Conservation (phyloP, 2,329 filamentous ascomycete species). For the Arthrinium puccinioides region DNA sequence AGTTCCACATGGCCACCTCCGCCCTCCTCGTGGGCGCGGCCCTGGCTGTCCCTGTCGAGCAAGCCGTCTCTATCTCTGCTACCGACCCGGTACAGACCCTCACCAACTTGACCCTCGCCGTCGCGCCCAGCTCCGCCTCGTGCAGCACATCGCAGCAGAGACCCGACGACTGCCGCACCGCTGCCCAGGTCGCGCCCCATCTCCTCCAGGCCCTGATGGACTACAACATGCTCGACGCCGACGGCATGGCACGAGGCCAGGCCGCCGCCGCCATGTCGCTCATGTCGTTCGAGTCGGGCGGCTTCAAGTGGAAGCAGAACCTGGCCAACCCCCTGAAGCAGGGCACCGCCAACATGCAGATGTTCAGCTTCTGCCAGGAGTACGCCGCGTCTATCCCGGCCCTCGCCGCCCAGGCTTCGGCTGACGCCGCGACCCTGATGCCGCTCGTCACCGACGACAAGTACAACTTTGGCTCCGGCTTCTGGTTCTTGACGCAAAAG, state of each 20-base stretch:
- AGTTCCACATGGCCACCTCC: conserved; percentile 2
- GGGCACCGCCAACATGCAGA: conserved; percentile 57
- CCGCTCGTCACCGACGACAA: conserved; percentile 37
- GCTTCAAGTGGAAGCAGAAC: conserved; percentile 68
- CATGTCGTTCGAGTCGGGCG: conserved; percentile 63
- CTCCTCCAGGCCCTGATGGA: conserved; percentile 48
- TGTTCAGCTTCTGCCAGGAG: conserved; percentile 32
- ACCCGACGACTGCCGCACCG: conserved; percentile 57
- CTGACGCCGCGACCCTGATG: conserved; percentile 27
- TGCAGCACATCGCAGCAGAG: too few species aligned
- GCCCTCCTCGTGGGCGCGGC: conserved; percentile 6
- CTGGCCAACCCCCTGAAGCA: conserved; percentile 56
- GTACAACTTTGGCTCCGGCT: conserved; percentile 45
- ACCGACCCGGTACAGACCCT: not conserved
- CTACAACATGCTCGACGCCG: conserved; percentile 44
- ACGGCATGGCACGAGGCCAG: conserved; percentile 30
- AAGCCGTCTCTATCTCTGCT: not conserved
- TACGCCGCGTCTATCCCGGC: conserved; percentile 39
- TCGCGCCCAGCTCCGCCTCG: conserved; percentile 48
- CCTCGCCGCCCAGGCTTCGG: conserved; percentile 23
- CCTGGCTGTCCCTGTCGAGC: conserved; percentile 2
- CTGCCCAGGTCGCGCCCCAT: conserved; percentile 50
- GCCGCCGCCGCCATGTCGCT: conserved; percentile 65
- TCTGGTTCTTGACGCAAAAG: conserved; percentile 43
- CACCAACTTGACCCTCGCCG: conserved; percentile 32